Conservation (phyloP, 2,329 filamentous ascomycete species). For the Phoma sp. region DNA sequence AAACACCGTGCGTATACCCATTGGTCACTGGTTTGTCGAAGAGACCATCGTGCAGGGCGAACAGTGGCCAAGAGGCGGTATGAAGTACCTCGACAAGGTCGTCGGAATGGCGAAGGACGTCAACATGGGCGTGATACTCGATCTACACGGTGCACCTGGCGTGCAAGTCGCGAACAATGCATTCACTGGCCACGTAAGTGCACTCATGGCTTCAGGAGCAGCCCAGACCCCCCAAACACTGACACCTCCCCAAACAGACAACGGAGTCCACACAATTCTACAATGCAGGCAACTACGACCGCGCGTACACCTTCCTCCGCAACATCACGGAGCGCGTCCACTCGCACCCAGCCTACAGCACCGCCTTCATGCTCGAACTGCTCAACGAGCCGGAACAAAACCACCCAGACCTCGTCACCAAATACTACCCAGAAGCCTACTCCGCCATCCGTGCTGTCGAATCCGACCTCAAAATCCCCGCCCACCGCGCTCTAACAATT, state of each 20-base stretch:
- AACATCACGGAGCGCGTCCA: slow-evolving; percentile 63
- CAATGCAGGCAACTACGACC: slow-evolving; percentile 60
- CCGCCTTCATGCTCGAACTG: slow-evolving; percentile 64
- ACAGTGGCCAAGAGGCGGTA: slow-evolving; percentile 57
- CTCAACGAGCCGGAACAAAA: slow-evolving; percentile 57
- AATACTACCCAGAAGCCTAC: slow-evolving; percentile 58
- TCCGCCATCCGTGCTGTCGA: slow-evolving; percentile 58
- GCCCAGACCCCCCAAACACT: not conserved
- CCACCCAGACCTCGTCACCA: slow-evolving; percentile 36
- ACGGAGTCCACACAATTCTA: slow-evolving; percentile 56
- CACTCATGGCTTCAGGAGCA: no score
- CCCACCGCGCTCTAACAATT: slow-evolving; percentile 58
- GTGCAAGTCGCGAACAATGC: slow-evolving; percentile 55
- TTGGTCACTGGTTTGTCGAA: slow-evolving; percentile 63
- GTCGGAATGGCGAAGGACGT: slow-evolving; percentile 57
- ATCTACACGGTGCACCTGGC: slow-evolving; percentile 60
- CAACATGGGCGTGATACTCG: slow-evolving; percentile 61
- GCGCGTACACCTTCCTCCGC: slow-evolving; percentile 60
- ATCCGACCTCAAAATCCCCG: slow-evolving; percentile 49
- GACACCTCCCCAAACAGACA: slow-evolving; percentile 21
- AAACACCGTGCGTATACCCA: slow-evolving; percentile 61
- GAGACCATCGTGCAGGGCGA: slow-evolving; percentile 57
- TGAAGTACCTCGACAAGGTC: slow-evolving; percentile 56
- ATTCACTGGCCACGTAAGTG: slow-evolving; percentile 54
- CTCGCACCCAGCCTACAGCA: slow-evolving; percentile 55